Evolutionary conservation across 2,329 filamentous ascomycete species (phyloP).

Genomic region (Cephalotrichum gorgonifer): DNA sequence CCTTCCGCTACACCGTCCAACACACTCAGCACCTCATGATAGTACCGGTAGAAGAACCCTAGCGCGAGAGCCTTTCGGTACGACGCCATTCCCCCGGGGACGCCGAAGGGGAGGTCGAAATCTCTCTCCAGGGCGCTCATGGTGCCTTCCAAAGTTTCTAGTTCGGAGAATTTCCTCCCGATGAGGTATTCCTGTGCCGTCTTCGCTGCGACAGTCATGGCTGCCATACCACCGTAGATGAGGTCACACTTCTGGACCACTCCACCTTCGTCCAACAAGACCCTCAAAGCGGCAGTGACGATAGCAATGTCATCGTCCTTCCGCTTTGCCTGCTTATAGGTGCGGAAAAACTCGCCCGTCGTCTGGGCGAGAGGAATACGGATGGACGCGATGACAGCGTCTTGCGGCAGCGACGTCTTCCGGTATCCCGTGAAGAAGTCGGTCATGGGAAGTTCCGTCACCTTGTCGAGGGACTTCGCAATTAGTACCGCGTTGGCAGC

Average conservation of each 20-base stretch:
- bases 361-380: constrained; percentile 68
- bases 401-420: constrained; percentile 65
- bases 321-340: constrained; percentile 93
- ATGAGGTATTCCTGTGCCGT: constrained; percentile 62
- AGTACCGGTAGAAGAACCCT: constrained; percentile 95
- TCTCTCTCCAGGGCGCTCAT: constrained; percentile 87
- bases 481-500: constrained; percentile 74
- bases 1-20: constrained; percentile 31
- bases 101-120: constrained; percentile 80
- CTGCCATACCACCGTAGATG: constrained; percentile 92
- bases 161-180: constrained; percentile 70
- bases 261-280: constrained; percentile 60
- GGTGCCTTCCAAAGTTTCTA: constrained; percentile 74
- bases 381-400: constrained; percentile 79
- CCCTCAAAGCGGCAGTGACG: constrained; percentile 75
- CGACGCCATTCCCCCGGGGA: constrained; percentile 95
- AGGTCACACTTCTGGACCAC: constrained; percentile 66
- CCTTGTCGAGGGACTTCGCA: constrained; percentile 63
- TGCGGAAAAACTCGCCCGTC: constrained; percentile 73
- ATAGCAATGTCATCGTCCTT: constrained; percentile 99
- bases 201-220: constrained; percentile 79
- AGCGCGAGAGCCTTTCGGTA: constrained; percentile 86
- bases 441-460: constrained; percentile 81
- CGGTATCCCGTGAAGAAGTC: constrained; percentile 91
- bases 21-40: constrained; percentile 70